These are phyloP conservation scores for Trichoderma atrobrunneum DNA, from an alignment of 2,329 filamentous ascomycete genomes.

Conservation along the genomic window DNA sequence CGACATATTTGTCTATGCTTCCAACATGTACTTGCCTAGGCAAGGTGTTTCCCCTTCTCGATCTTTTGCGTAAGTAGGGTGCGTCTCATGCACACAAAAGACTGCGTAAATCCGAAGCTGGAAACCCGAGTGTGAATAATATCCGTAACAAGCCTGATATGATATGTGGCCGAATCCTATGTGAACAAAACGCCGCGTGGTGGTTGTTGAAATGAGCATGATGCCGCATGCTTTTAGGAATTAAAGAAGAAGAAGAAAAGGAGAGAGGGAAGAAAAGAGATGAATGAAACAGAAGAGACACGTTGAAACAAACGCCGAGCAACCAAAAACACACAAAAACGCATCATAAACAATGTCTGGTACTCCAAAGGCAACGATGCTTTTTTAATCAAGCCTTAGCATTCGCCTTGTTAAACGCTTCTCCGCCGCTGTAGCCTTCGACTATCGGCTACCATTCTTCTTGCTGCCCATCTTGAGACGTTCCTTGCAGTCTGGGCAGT, in stretches of 20 bases:
- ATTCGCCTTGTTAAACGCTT: not conserved
- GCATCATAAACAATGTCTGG: not conserved
- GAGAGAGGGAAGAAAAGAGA: not conserved
- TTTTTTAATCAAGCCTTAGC: not conserved
- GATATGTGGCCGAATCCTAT: slow-evolving; percentile 10
- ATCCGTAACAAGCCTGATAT: slow-evolving; percentile 12
- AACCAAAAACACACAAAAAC: not conserved
- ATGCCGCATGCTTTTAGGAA: not conserved
- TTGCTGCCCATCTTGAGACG: slow-evolving; percentile 56
- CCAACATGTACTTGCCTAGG: not conserved
- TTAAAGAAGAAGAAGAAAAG: not conserved
- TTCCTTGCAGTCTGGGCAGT: slow-evolving; percentile 75
- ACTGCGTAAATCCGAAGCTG: not conserved
- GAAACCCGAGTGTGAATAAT: not conserved
- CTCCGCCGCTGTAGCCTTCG: not conserved
- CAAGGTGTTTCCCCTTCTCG: not conserved
- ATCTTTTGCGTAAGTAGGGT: not conserved
- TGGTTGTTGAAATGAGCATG: not conserved
- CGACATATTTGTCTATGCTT: not conserved
- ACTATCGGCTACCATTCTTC: slow-evolving; percentile 47
- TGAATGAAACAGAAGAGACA: not conserved
- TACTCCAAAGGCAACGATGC: not conserved
- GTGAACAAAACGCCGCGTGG: slow-evolving; percentile 14
- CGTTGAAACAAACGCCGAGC: slow-evolving; percentile 10
- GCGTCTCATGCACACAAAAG: not conserved